phyloP scores from a whole-genome alignment of 208 protist genomes.

The Leishmania tropica region DNA sequence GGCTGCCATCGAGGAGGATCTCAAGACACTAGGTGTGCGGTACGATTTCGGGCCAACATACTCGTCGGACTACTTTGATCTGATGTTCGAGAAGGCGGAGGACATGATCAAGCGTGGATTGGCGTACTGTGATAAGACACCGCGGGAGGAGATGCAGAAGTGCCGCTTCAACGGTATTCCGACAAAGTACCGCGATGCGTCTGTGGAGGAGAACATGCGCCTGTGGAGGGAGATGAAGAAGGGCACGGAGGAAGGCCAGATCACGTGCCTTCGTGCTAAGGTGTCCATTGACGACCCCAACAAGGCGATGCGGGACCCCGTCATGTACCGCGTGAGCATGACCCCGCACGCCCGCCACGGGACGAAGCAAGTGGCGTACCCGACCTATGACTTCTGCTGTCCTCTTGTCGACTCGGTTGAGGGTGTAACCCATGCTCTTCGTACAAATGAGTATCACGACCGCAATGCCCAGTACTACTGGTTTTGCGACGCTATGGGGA shows the following conservation, averaged over 20 bases:
- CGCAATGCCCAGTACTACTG: conserved; percentile 98
- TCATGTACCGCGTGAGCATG: conserved; percentile 96
- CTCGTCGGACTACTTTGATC: conserved; percentile 98
- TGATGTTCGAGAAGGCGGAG: conserved; percentile 90
- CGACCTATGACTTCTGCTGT: conserved; percentile 99
- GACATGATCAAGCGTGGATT: conserved; percentile 91
- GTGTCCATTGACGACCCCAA: conserved; percentile 96
- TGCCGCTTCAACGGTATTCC: conserved; percentile 92
- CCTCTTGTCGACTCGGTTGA: conserved; percentile 99
- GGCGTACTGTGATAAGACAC: conserved; percentile 98
- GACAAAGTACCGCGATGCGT: conserved; percentile 84
- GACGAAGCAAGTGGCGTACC: conserved; percentile 95
- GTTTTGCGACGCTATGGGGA: conserved; percentile 93
- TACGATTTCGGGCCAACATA: conserved; percentile 90
- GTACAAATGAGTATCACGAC: conserved; percentile 99
- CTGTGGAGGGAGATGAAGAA: conserved; percentile 97
- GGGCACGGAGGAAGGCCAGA: conserved; percentile 83
- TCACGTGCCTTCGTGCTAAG: conserved; percentile 97
- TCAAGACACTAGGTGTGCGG: conserved; percentile 91
- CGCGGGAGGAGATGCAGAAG: conserved; percentile 94
- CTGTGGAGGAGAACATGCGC: conserved; percentile 95
- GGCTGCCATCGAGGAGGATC: conserved; percentile 95
- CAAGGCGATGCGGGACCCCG: conserved; percentile 97
- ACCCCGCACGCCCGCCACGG: conserved; percentile 93
- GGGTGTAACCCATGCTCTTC: conserved; percentile 98